Evolutionary conservation across 164 flowering plant genomes (phyloP), one percentile per base, ranked within the genome.

Genomic region (Nymphaea thermarum): DNA sequence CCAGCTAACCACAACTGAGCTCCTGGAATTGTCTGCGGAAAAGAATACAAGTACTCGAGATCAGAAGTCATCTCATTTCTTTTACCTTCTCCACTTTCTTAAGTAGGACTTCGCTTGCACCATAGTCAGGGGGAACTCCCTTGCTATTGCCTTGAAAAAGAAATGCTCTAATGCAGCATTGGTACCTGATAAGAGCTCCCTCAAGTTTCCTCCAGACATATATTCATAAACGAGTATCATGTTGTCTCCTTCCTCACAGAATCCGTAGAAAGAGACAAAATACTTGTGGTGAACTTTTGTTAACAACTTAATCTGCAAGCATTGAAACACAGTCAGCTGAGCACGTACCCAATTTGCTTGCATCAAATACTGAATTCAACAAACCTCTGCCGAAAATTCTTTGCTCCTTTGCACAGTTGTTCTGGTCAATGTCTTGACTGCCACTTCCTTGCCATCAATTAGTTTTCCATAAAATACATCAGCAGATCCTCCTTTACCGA

Each of bases 401-500:
- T 73, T 73, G 36, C 62, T 76, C 1, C 84, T 84, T 65, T 80
- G 79, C 45, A 43, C 12, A 15, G 82, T 78, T 42, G 75, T 66
- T 36, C 53, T 62, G 45, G 84, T 80, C 15, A 85, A 74, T 75
- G 82, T 75, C 71, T 85, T 84, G 0, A 85, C 85, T 5, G 87
- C 85, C 51, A 82, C 83, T 65, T 72, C 73, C 15, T 66, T 67
- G 44, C 70, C 79, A 25, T 25, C 77, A 2, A 61, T 55, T 67
- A 78, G 8, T 45, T 41, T 25, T 41, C 87, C 87, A 69, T 71
- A 74, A 64, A 80, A 84, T 4, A 82, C 85, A 2, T 64, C 72
- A 17, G 85, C 87, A 68, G 75, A 80, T n/a, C 80, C 85, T 68
- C 87, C 85, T 71, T 71, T 77, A 12, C 85, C 87, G 42, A 84